Evolutionary conservation across 352 stramenopile species (phyloP).

Genomic region (Pythium aphanidermatum): DNA sequence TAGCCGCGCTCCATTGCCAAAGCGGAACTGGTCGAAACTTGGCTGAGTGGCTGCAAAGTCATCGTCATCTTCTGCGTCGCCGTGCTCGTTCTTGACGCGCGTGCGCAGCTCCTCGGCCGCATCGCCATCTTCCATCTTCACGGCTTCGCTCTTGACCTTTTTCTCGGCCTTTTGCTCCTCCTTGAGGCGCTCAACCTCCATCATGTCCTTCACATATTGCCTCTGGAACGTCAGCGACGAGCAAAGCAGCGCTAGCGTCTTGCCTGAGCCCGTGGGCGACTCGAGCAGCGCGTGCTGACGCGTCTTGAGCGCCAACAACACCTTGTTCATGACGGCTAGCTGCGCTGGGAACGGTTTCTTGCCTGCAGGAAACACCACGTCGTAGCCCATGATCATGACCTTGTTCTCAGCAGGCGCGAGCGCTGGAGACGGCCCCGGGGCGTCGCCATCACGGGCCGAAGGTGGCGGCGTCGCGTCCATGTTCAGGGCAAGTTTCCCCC

Average conservation of each 20-base stretch:
- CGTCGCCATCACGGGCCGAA: too few species aligned
- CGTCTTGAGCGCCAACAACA: constrained; percentile 73
- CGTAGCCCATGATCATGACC: constrained; percentile 82
- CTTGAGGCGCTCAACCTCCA: constrained; percentile 14
- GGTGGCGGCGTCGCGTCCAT: too few species aligned
- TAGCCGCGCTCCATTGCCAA: constrained; percentile 12
- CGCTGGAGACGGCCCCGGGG: too few species aligned
- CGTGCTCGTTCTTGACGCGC: background rate
- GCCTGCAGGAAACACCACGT: constrained; percentile 64
- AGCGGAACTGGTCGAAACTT: constrained; percentile 35
- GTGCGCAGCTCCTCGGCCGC: too few species aligned
- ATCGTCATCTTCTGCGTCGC: constrained; percentile 24
- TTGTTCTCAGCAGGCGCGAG: constrained; percentile 8
- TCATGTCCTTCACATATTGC: constrained; percentile 40
- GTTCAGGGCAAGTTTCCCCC: too few species aligned
- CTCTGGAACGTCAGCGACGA: constrained; percentile 76
- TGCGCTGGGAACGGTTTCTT: constrained; percentile 84
- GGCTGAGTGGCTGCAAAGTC: constrained; percentile 36
- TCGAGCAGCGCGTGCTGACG: constrained; percentile 79
- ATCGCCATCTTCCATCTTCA: too few species aligned
- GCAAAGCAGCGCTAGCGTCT: constrained; percentile 82
- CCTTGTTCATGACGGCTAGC: constrained; percentile 84
- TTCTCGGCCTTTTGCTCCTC: background rate
- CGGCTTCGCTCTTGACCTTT: background rate
- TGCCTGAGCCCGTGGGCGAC: constrained; percentile 78